phyloP scores from a whole-genome alignment of 495 filamentous ascomycete genomes.

The Neurospora sublineolata region DNA sequence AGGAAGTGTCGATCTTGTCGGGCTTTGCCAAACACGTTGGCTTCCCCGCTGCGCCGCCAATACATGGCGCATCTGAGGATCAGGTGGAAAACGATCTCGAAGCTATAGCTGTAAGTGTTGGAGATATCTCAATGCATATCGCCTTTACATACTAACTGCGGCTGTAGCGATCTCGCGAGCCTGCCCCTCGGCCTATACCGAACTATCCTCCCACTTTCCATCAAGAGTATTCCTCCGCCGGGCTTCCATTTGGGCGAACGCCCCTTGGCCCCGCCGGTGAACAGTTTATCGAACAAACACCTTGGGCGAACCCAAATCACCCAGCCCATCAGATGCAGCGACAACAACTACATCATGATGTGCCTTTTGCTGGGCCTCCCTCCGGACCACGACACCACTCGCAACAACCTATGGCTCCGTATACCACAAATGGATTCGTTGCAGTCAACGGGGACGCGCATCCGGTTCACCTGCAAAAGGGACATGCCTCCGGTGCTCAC shows the following conservation, averaged over 20 bases:
- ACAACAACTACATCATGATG: constrained; percentile 25
- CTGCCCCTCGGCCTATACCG: constrained; percentile 3
- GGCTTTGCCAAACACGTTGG: constrained; percentile 89
- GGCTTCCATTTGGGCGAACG: constrained; percentile 26
- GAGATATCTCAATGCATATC: not conserved
- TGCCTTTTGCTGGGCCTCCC: constrained; percentile 14
- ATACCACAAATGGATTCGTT: constrained; percentile 14
- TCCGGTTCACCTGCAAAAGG: constrained; percentile 13
- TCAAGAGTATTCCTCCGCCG: constrained; percentile 16
- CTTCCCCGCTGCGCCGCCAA: constrained; percentile 85
- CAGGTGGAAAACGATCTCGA: constrained; percentile 80
- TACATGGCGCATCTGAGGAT: constrained; percentile 54
- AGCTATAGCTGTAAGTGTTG: constrained; percentile 68
- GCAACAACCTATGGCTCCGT: constrained; percentile 19
- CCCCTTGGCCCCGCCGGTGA: constrained; percentile 57
- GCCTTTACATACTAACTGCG: not conserved
- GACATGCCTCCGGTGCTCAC: constrained; percentile 6
- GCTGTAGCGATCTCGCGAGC: constrained; percentile 28
- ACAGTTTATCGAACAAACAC: constrained; percentile 69
- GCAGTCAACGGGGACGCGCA: constrained; percentile 17
- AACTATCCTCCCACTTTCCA: constrained; percentile 13
- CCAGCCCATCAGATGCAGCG: constrained; percentile 50
- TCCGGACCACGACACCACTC: constrained; percentile 21
- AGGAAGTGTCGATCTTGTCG: constrained; percentile 80
- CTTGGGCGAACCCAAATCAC: constrained; percentile 83